Base-by-base conservation (phyloP, 129 eudicot species). In the Gnaphalium uliginosum region DNA sequence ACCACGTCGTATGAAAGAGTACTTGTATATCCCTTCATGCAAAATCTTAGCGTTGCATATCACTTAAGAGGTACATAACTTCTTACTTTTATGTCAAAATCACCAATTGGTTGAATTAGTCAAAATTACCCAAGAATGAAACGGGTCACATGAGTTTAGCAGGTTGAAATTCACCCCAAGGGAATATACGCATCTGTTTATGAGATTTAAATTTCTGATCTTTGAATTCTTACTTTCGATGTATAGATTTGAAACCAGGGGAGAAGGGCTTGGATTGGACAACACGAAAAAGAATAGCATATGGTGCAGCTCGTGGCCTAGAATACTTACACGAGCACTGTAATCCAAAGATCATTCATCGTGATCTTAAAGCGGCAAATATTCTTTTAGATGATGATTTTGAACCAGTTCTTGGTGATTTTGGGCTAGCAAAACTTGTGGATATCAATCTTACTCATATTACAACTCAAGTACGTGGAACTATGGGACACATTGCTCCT, bases 401-500 rank as follows among this genome's bases (percentile, higher is more conserved):
- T 77, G 97, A 90, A 32, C 82, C 97, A 0, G 91, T 94, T 71
- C 96, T 94, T 54, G 97, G 98, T 61, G 98, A 94, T 81, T 94
- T 94, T 70, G 98, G 98, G 74, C 74, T 94, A 15, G 96, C 98
- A 65, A 94, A 83, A 74, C 73, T 88, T 46, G 96, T 94, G 18
- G 98, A 94, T 75, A 76, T 86, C 33, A 73, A 84, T 65, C 72
- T 85, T 48, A 94, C 98, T 7, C 97, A 93, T 74, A 82, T 94
- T 25, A 94, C 98, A 24, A 94, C 98, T 72, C 93, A 89, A 84
- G 88, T 94, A 41, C 96, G 98, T 54, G 98, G 98, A 71, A 94
- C 98, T 2, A 94, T 94, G 98, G 98, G 96, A 64, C 98, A 94
- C 83, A 94, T 94, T 81, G 98, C 98, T n/a, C 98, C 97, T 0